Percentiles rank a stretch among this genome's conserved stretches.
Evolutionary conservation across 495 filamentous ascomycete species (phyloP).

Genomic region (Penicillium samsonianum): DNA sequence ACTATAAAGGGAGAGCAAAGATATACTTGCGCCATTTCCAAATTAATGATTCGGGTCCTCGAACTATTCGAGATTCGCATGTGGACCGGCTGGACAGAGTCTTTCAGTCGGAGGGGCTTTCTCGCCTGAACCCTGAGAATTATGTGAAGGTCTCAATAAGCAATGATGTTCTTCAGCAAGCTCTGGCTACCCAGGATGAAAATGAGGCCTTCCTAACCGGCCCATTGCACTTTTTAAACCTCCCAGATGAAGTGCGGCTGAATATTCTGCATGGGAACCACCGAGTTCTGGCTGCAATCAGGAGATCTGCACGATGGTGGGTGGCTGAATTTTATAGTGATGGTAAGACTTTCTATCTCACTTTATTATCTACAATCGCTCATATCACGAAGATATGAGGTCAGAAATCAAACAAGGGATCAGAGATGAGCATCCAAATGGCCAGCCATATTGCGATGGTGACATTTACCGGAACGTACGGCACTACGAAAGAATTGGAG

Average conservation of each 20-base stretch:
- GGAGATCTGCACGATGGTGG: conserved; percentile 8
- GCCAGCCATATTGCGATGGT: conserved; percentile 14
- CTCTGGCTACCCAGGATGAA: conserved; percentile 3
- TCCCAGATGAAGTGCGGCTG: conserved; percentile 2
- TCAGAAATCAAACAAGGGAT: background rate
- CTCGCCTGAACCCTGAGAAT: conserved; percentile 10
- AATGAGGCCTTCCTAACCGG: conserved; percentile 2
- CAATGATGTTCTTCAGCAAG: conserved; percentile 4
- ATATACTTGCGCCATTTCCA: conserved; percentile 2
- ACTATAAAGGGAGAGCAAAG: conserved; percentile 4
- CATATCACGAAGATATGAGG: background rate
- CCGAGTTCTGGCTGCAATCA: no score
- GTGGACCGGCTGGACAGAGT: conserved; percentile 2
- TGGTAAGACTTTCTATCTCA: conserved; percentile 4
- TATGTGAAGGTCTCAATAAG: conserved; percentile 7
- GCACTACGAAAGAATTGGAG: conserved; percentile 11
- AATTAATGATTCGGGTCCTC: background rate
- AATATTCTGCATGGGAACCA: no score
- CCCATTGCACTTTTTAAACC: conserved; percentile 6
- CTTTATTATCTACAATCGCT: background rate
- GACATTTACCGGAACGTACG: conserved; percentile 16
- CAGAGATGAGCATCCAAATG: conserved; percentile 15
- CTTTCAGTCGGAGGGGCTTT: conserved; percentile 9
- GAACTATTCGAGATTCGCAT: conserved; percentile 5
- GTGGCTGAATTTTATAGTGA: conserved; percentile 8